Base-by-base conservation (phyloP, 106 monocot species). In the Dendrobium huoshanense region DNA sequence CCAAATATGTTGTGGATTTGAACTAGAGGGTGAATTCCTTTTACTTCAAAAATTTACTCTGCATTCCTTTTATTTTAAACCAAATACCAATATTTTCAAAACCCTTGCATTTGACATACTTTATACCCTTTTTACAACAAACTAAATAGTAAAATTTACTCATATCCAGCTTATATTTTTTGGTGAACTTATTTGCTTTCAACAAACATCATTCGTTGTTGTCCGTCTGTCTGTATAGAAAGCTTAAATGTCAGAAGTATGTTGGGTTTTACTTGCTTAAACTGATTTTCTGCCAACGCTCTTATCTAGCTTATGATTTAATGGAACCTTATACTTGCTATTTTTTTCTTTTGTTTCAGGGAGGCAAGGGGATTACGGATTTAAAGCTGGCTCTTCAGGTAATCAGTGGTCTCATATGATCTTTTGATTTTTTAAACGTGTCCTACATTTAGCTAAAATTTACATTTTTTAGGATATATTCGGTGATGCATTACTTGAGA, bases 331-430 rank as follows among this genome's bases (percentile, higher is more conserved):
- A 33, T 70, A 70, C 33, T 70, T 70, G 29, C 70, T 33, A 70
- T 37, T 29, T 33, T 33, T 70, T 70, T 24, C 10, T 15, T 10
- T 77, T 64, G 25, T 83, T 86, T 48, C 58, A 99, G 98, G 91
- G 92, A 77, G 98, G 93, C 77, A 95, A 95, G 84, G 98, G 95
- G 27, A 90, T 95, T 43, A 99, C 98, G 33, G 86, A 95, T 84
- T 80, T 99, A 72, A 83, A 88, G 59, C 78, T 84, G 79, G 81
- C 83, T 81, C 89, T 99, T 79, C 84, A 95, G 95, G 98, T 99
- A 87, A 41, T 55, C 78, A n/a, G 29, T 65, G 13, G 44, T 77
- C 42, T 31, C 8, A 48, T 77, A 4, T n/a, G 44, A 41, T 15
- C 43, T 55, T 48, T 64, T 47, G 41, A 37, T 77, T 80, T 43